Evolutionary conservation across 1,139 yeast genomes (phyloP), one percentile per base, ranked within the genome.

Genomic region (Scheffersomyces insectosa): DNA sequence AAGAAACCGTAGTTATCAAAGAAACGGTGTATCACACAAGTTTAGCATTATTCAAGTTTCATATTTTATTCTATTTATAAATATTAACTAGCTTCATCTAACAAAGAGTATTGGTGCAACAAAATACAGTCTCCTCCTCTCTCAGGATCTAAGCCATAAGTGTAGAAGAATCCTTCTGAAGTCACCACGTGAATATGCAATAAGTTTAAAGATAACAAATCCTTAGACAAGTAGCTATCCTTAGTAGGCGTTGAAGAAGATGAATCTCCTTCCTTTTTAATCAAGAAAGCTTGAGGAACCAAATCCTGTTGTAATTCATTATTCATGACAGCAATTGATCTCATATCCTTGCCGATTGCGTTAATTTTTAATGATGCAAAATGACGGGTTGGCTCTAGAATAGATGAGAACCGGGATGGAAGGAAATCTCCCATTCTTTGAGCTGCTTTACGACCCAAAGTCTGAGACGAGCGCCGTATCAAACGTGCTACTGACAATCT

Each of bases 121-220:
- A 89, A 68, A 34, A 86, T 82, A 65, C 99, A 91, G 59, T 93
- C 98, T 4, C 98, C 98, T 2, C 98, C 98, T 44, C 93, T 69
- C 49, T 85, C 95, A 0, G 95, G 85, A 57, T 91, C 96, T 45
- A 93, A 72, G 0, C 90, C 89, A 62, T 88, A 93, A 44, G 85
- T 90, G 61, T 87, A 89, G 56, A 88, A 86, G 49, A 79, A 78
- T 0, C 99, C 99, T 47, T 88, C 96, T 0, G 95, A 81, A 0
- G 97, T 88, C 4, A 90, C 86, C 14, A 91, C 97, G 54, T 83
- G 75, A 3, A 88, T 83, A 52, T 83, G 85, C 23, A 87, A 71
- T 37, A 83, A 66, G 33, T 71, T 75, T 51, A 80, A 69, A 34
- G 77, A 66, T 62, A 57, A 66, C 64, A 47, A 60, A 59, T 54